These are phyloP conservation scores for Penicillium sp. DNA, from an alignment of 2,329 filamentous ascomycete species.

Conservation along the genomic window DNA sequence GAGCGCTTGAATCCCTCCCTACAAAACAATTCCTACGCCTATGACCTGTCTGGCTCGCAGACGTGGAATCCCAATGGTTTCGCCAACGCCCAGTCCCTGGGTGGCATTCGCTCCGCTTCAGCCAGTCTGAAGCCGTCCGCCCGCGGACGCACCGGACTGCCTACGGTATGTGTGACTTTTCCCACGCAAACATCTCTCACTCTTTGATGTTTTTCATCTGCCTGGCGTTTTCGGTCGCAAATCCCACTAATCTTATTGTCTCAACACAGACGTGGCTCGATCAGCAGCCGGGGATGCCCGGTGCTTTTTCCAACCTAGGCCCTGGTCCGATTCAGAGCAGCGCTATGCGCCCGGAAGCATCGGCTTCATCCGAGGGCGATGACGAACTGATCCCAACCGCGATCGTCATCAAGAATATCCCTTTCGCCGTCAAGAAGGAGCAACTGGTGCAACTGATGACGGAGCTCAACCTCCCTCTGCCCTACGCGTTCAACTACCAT, in stretches of 20 bases:
- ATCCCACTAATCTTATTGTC: neutral
- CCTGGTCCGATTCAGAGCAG: conserved; percentile 39
- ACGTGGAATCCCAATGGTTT: conserved; percentile 76
- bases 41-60: conserved; percentile 64
- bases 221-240: neutral
- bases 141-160: conserved; percentile 57
- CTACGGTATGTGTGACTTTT: conserved; percentile 56
- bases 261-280: conserved; percentile 57
- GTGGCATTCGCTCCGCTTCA: conserved; percentile 54
- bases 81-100: conserved; percentile 59
- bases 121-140: conserved; percentile 52
- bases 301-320: conserved; percentile 44
- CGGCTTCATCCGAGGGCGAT: conserved; percentile 39
- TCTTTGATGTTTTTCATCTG: too few species aligned
- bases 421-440: conserved; percentile 96
- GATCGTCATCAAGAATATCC: conserved; percentile 99
- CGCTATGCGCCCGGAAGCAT: conserved; percentile 39
- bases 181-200: too few species aligned
- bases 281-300: conserved; percentile 46
- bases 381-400: conserved; percentile 96
- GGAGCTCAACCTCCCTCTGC: conserved; percentile 83
- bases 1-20: conserved; percentile 56
- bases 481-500: conserved; percentile 99
- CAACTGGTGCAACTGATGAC: conserved; percentile 90
- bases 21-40: conserved; percentile 56